Evolutionary conservation across 2,329 filamentous ascomycete genomes (phyloP), one percentile per base, ranked within the genome.

Genomic region (Herpotrichia juniperi): DNA sequence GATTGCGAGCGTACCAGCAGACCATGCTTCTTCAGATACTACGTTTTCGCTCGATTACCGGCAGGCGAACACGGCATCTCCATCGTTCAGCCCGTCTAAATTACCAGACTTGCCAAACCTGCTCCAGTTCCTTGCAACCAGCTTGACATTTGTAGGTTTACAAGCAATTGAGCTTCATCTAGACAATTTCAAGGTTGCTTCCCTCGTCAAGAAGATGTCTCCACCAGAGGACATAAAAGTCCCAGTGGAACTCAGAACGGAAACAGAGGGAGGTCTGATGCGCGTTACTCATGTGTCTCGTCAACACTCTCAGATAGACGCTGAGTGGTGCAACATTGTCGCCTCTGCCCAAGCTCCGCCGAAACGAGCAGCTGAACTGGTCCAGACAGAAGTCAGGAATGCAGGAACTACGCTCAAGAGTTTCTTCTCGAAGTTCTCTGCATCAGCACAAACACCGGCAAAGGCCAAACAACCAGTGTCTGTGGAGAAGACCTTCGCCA

Each of bases 41-140:
- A 89, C 88, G n/a, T 99, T 99, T 69, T 87, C 97, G 42, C 82
- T 99, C 42, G 93, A 97, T 69, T 97, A 97, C 74, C 85, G 94
- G 67, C 97, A 96, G 70, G 85, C 85, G 25, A 93, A 90, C 31
- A 56, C 64, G 26, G 63, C 62, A 28, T 72, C 70, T 16, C 63
- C 70, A 11, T 74, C 70, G 2, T 73, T 71, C 51, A 73, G 66
- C 42, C 72, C 72, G 0, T 93, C 92, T 0, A 91, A 93, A 1
- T 77, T 97, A 43, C 94, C 96, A 2, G 91, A 91, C 54, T 78
- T 99, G 8, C 80, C 96, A 22, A 92, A 91, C 1, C 82, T 99
- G 48, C 88, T 90, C 67, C 93, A 97, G 73, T 99, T 99, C 62
- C 79, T 99, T 43, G 90, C 93, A 3, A 97, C 93, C 6, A 97